Evolutionary conservation across 2,329 filamentous ascomycete species (phyloP), one percentile per base, ranked within the genome.

Genomic region (Pyrenophora seminiperda): DNA sequence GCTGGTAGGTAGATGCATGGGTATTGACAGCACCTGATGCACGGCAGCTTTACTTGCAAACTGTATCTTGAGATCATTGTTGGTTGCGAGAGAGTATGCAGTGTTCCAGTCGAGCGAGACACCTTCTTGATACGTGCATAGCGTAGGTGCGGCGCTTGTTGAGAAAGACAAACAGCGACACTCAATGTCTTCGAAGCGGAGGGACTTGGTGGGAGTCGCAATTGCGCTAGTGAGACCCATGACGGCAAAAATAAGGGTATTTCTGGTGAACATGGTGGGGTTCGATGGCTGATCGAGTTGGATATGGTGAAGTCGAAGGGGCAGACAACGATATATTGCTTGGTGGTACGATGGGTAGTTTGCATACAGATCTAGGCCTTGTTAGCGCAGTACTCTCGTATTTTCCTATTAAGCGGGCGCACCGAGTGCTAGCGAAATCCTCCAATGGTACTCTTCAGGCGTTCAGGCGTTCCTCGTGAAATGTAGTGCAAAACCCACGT

Each of bases 131-230:
- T 62, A 55, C 4, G 57, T 53, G 60, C 66, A 68, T 7, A 55
- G 22, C 1, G 49, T 56, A 9, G 65, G 62, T 29, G 41, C 44
- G 14, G 59, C 48, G 27, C 55, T 52, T 9, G 58, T 50, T 6
- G 59, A 60, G 41, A 65, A 63, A 17, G 62, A 59, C 0, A 69
- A 38, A 39, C 66, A 69, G 39, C 60, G 60, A 41, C 66, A 69
- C 31, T 61, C 53, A 2, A 68, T 45, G 29, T 61, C 59, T 33
- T 60, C 52, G 10, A 63, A 50, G 11, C 50, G 45, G 18, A 13
- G 17, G n/a, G 32, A 32, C 29, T 56, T 56, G 27, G 56, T 52
- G 4, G 62, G 55, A 0, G 59, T 53, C 10, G 59, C 53, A 6
- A 59, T 32, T 3, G 47, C 40, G 18, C 39, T 31, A 1, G 52